These are phyloP conservation scores for Hypoxylon rickii DNA, from an alignment of 495 filamentous ascomycete genomes.

Conservation along the genomic window DNA sequence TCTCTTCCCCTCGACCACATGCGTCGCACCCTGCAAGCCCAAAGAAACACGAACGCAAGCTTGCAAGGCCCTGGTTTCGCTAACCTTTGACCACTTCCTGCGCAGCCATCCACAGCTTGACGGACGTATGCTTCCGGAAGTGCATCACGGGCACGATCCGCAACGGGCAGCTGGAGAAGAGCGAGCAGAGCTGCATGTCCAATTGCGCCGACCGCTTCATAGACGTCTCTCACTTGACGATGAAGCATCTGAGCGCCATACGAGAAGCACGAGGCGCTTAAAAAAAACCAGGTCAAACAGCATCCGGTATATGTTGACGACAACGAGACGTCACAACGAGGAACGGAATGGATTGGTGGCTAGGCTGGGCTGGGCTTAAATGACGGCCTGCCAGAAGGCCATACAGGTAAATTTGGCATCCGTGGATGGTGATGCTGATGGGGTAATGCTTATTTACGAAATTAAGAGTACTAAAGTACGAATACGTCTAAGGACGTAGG, in stretches of 20 bases:
- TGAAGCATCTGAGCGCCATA: slow-evolving; percentile 73
- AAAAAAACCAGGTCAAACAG: too few species aligned
- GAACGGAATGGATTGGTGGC: too few species aligned
- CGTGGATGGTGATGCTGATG: too few species aligned
- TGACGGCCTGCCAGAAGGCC: too few species aligned
- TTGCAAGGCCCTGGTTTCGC: background rate
- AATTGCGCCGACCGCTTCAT: slow-evolving; percentile 95
- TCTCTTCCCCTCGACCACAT: background rate
- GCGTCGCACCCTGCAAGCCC: background rate
- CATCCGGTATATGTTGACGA: too few species aligned
- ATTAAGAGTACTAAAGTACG: too few species aligned
- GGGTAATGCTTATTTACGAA: too few species aligned
- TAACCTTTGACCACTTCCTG: slow-evolving; percentile 15
- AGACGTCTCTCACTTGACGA: slow-evolving; percentile 78
- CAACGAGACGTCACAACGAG: too few species aligned
- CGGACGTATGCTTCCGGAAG: slow-evolving; percentile 91
- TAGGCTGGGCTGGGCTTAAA: too few species aligned
- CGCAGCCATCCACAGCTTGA: slow-evolving; percentile 64
- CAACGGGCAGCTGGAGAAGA: slow-evolving; percentile 67
- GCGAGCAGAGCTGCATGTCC: slow-evolving; percentile 78
- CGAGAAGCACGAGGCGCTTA: slow-evolving; percentile 19
- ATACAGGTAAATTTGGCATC: too few species aligned
- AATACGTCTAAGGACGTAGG: too few species aligned
- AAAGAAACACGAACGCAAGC: background rate
- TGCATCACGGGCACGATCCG: slow-evolving; percentile 73